phyloP scores from a whole-genome alignment of 129 eudicot species.

The Smallanthus sonchifolius region DNA sequence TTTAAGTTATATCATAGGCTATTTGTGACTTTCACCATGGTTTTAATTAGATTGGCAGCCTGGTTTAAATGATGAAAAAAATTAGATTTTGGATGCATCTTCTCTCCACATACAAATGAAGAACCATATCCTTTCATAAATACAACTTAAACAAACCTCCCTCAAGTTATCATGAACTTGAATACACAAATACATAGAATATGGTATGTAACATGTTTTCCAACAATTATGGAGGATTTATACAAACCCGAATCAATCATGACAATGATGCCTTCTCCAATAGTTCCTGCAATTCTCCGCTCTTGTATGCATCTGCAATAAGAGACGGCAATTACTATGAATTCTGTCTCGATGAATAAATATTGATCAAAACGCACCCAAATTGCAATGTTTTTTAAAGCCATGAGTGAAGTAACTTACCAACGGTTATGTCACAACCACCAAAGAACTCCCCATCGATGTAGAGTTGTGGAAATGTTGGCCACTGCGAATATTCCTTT shows the following conservation, averaged over 20 bases:
- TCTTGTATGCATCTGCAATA: conserved; percentile 80
- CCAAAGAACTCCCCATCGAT: conserved; percentile 96
- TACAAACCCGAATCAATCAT: conserved; percentile 31
- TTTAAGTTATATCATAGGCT: too few species aligned
- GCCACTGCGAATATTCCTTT: conserved; percentile 97
- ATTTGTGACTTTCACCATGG: too few species aligned
- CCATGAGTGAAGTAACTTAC: conserved; percentile 27
- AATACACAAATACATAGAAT: conserved; percentile 15
- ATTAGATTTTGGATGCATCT: neutral
- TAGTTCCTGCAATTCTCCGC: conserved; percentile 84
- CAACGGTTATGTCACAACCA: conserved; percentile 91
- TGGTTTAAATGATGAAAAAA: too few species aligned
- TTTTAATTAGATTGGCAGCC: too few species aligned
- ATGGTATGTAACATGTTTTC: conserved; percentile 16
- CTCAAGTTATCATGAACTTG: neutral
- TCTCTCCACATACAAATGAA: neutral
- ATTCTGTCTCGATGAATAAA: neutral
- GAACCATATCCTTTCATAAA: conserved; percentile 1
- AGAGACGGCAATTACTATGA: neutral
- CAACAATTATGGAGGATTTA: conserved; percentile 9
- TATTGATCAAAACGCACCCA: conserved; percentile 2
- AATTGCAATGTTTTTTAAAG: neutral
- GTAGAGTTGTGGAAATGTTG: conserved; percentile 95
- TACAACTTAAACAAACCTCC: conserved; percentile 15
- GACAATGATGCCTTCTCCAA: conserved; percentile 78